These are phyloP conservation scores for Paramecium octaurelia DNA, from an alignment of 73 alveolate genomes.

Conservation along the genomic window DNA sequence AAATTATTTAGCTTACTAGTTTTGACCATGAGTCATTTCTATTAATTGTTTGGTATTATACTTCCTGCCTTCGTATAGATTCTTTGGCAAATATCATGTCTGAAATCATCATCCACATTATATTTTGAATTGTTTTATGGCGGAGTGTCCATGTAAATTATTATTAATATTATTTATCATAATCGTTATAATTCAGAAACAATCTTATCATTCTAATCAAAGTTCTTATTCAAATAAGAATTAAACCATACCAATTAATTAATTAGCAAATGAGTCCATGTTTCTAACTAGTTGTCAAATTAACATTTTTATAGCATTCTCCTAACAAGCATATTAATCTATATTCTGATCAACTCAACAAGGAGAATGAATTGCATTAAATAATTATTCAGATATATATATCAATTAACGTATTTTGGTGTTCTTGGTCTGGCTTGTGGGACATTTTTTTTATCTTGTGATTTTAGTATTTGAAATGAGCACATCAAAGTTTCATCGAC, in stretches of 20 bases:
- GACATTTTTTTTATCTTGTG: constrained; percentile 76
- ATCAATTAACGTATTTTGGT: constrained; percentile 44
- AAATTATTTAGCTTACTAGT: neutral
- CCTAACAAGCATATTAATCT: no score
- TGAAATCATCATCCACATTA: constrained; percentile 4
- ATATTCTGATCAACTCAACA: no score
- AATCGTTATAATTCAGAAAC: neutral
- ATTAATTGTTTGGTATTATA: neutral
- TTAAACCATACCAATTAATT: no score
- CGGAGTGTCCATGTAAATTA: neutral
- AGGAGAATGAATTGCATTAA: neutral
- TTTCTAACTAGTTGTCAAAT: no score
- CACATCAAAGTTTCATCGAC: constrained; percentile 94
- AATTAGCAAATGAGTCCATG: no score
- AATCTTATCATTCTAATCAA: no score
- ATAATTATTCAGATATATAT: neutral
- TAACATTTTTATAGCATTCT: no score
- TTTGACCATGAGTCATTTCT: neutral
- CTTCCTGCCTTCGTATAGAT: neutral
- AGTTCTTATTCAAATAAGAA: no score
- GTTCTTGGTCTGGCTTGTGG: constrained; percentile 53
- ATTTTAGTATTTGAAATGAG: constrained; percentile 90
- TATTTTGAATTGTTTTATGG: neutral
- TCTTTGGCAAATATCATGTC: neutral
- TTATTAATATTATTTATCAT: neutral